Evolutionary conservation across 768 basidiomycete genomes (phyloP), one percentile per base, ranked within the genome.

Genomic region (Trametes punicea): DNA sequence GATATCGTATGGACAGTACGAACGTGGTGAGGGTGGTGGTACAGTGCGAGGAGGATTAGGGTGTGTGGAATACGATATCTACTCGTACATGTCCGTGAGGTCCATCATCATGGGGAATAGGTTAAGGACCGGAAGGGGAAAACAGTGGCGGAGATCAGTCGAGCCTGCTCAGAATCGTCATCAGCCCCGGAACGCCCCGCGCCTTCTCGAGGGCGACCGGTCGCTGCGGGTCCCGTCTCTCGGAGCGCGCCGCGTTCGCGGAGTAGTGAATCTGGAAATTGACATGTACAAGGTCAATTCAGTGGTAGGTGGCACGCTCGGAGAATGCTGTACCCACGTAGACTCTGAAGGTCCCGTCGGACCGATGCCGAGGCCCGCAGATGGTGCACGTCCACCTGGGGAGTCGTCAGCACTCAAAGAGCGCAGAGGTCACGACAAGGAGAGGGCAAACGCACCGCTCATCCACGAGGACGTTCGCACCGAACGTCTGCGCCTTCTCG

Each of bases 341-440:
- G 20, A 88, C 83, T 68, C 77, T 81, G 74, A 80, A 89, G 18
- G 75, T 73, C 18, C 79, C 78, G 45, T 77, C 77, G 1, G 71
- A 72, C 18, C 70, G 66, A 26, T 75, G 69, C 68, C 82, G 85
- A 0, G 80, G 81, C 38, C 78, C 69, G 50, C 73, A 77, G 47
- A 89, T 83, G 3, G 73, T 79, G 66, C 81, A 85, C 31, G 72
- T 75, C 88, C 88, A 90, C 46, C 87, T 89, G 51, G 34, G 21
- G 21, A 18, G 16, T 26, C n/a, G 46, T 52, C 6, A 51, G 50
- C 6, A 20, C 20, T 30, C 16, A 10, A 23, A 15, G 7, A 7
- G 42, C 31, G 60, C 46, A 21, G 46, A 47, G 21, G 45, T n/a
- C 6, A 50, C 44, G 15, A 48, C 36, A 33, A 56, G 6, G 15